Evolutionary conservation across 2,329 filamentous ascomycete genomes (phyloP).

Genomic region (Cladophialophora exuberans): DNA sequence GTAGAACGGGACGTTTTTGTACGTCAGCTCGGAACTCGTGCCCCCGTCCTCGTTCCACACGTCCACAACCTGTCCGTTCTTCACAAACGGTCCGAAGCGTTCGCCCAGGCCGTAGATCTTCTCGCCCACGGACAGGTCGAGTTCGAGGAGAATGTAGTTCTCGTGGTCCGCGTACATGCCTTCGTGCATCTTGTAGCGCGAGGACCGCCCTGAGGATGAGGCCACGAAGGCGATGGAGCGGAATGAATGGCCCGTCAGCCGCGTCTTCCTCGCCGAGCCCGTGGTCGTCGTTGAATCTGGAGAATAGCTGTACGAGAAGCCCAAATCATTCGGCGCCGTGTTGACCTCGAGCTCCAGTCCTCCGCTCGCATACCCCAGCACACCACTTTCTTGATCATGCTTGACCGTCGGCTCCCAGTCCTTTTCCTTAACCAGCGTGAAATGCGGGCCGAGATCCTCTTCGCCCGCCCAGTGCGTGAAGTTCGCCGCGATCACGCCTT

Average conservation of each 20-base stretch:
- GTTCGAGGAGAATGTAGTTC: constrained; percentile 44
- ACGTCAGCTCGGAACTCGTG: constrained; percentile 27
- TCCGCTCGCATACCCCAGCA: constrained; percentile 40
- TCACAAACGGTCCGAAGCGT: constrained; percentile 72
- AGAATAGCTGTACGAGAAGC: constrained; percentile 30
- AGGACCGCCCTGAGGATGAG: constrained; percentile 39
- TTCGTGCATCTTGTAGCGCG: constrained; percentile 39
- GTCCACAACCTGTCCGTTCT: constrained; percentile 66
- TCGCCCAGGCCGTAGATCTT: constrained; percentile 72
- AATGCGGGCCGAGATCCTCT: constrained; percentile 11
- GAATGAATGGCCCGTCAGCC: constrained; percentile 43
- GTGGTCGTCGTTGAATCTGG: too few species aligned
- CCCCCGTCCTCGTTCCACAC: constrained; percentile 56
- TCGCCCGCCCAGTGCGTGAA: constrained; percentile 19
- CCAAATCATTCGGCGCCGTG: constrained; percentile 41
- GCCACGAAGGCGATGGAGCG: constrained; percentile 46
- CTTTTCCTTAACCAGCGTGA: constrained; percentile 27
- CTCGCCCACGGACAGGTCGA: constrained; percentile 49
- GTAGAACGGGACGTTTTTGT: constrained; percentile 30
- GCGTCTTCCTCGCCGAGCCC: too few species aligned
- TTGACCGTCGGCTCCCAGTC: constrained; percentile 35
- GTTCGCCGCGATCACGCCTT: constrained; percentile 7
- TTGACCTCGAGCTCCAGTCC: constrained; percentile 39
- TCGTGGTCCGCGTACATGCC: constrained; percentile 43
- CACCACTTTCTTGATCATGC: constrained; percentile 35